A percentile compares a stretch with the other conserved stretches of the same genome.
Evolutionary conservation across 768 basidiomycete species (phyloP).

Genomic region (Boletus patriciae): DNA sequence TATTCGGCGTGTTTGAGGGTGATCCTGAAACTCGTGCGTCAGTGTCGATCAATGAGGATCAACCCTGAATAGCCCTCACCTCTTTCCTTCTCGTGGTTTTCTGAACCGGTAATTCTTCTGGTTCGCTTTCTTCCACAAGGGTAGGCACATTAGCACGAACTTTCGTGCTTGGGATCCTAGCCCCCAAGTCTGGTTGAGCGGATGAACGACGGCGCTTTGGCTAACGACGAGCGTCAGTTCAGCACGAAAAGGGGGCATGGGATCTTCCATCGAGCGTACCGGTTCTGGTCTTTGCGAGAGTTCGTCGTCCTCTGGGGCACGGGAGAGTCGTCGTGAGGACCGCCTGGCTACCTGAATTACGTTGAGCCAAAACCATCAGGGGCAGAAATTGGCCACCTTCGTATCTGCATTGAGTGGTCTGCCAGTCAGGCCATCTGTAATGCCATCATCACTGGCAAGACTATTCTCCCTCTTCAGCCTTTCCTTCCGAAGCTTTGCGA

Average conservation of each 20-base stretch:
- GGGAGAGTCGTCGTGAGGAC: slow-evolving; percentile 66
- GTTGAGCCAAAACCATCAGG: slow-evolving; percentile 9
- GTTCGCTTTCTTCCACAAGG: slow-evolving; percentile 73
- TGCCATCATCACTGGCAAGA: slow-evolving; percentile 77
- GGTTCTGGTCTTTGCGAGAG: slow-evolving; percentile 51
- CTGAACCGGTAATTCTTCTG: slow-evolving; percentile 56
- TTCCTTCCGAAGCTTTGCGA: slow-evolving; percentile 59
- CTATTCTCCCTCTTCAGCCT: slow-evolving; percentile 65
- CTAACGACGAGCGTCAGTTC: slow-evolving; percentile 37
- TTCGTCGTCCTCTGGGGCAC: slow-evolving; percentile 48
- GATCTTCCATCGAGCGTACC: slow-evolving; percentile 39
- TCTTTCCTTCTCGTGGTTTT: slow-evolving; percentile 63
- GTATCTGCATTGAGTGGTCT: slow-evolving; percentile 50
- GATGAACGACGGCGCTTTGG: slow-evolving; percentile 81
- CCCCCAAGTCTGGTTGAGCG: slow-evolving; percentile 69
- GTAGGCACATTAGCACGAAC: slow-evolving; percentile 41
- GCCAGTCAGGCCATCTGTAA: slow-evolving; percentile 82
- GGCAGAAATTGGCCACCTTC: slow-evolving; percentile 39
- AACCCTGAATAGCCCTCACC: slow-evolving; percentile 35
- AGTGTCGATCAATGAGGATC: neutral
- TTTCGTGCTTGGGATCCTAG: slow-evolving; percentile 44
- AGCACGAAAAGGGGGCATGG: slow-evolving; percentile 10
- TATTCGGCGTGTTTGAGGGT: slow-evolving; percentile 52
- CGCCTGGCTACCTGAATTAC: slow-evolving; percentile 39
- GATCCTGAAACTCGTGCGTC: slow-evolving; percentile 43